Evolutionary conservation across 1,284 basidiomycete species (phyloP).

Genomic region (Anthracocystis panici-leucophaei): DNA sequence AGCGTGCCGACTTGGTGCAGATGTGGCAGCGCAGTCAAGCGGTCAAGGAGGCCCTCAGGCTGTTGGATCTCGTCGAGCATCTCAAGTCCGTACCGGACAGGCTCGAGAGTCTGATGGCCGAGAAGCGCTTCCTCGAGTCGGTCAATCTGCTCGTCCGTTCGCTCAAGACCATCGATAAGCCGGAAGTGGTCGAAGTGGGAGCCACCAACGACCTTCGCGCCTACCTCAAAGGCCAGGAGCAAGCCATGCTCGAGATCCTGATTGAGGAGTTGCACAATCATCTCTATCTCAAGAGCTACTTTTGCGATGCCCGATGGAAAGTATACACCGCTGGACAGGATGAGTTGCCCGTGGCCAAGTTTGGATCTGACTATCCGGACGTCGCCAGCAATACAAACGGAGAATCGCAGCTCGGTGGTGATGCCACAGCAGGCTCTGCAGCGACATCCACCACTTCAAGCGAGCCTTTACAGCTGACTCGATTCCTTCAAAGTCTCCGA

Average conservation of each 20-base stretch:
- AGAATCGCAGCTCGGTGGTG: constrained; percentile 2
- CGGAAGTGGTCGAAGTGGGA: constrained; percentile 93
- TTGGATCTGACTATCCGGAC: constrained; percentile 49
- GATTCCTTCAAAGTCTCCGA: constrained; percentile 47
- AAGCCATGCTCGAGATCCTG: constrained; percentile 77
- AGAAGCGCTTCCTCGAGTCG: constrained; percentile 91
- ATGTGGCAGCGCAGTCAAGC: constrained; percentile 67
- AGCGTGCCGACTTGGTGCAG: constrained; percentile 67
- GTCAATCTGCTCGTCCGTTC: constrained; percentile 88
- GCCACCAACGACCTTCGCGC: constrained; percentile 88
- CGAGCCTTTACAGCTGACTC: constrained; percentile 43
- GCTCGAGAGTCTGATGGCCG: constrained; percentile 92
- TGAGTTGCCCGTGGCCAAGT: constrained; percentile 56
- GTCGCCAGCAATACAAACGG: neutral
- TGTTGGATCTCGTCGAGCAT: constrained; percentile 71
- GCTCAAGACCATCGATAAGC: constrained; percentile 88
- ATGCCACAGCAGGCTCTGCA: neutral
- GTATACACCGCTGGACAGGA: constrained; percentile 85
- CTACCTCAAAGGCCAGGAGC: constrained; percentile 88
- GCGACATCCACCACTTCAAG: neutral
- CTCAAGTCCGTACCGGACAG: constrained; percentile 91
- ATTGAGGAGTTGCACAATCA: constrained; percentile 97
- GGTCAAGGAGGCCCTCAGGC: constrained; percentile 64
- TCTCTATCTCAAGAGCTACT: constrained; percentile 96
- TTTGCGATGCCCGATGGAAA: constrained; percentile 92